Conservation (phyloP, 768 basidiomycete species). For the Crepidotus variabilis region DNA sequence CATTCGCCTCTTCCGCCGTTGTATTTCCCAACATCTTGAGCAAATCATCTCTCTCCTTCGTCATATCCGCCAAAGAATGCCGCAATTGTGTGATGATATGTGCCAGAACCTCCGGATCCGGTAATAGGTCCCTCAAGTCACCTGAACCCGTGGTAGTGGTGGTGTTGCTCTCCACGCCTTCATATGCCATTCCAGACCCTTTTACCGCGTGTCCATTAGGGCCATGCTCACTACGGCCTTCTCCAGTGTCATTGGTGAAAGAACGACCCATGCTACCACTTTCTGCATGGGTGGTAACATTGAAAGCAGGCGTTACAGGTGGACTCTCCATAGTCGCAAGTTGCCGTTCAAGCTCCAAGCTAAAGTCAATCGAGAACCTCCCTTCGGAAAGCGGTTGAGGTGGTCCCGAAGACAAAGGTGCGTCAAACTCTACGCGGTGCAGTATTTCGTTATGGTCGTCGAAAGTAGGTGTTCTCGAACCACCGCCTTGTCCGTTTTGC, state of each 20-base stretch:
- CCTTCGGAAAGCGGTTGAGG: slow-evolving; percentile 10
- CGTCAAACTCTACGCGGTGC: slow-evolving; percentile 35
- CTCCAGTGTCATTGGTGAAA: not conserved
- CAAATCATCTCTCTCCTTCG: slow-evolving; percentile 72
- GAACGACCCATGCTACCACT: not conserved
- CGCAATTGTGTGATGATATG: slow-evolving; percentile 75
- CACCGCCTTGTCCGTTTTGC: not conserved
- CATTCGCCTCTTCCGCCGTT: slow-evolving; percentile 51
- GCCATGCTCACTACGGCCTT: not conserved
- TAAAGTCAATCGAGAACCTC: slow-evolving; percentile 70
- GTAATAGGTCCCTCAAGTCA: slow-evolving; percentile 22
- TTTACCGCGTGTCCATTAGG: not conserved
- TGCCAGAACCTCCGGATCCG: slow-evolving; percentile 74
- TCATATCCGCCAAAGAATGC: slow-evolving; percentile 56
- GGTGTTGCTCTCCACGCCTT: not conserved
- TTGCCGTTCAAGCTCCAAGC: slow-evolving; percentile 76
- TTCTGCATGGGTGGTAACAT: slow-evolving; percentile 13
- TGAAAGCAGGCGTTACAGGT: slow-evolving; percentile 40
- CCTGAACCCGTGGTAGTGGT: not conserved
- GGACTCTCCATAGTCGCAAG: slow-evolving; percentile 63
- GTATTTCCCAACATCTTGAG: slow-evolving; percentile 45
- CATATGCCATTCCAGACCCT: not conserved
- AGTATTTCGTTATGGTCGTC: slow-evolving; percentile 25
- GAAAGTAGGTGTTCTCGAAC: slow-evolving; percentile 18
- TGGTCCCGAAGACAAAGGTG: slow-evolving; percentile 26